Percentiles rank a stretch among this genome's conserved stretches.
phyloP scores from a whole-genome alignment of 306 rosid species.

The Vigna trinervia region DNA sequence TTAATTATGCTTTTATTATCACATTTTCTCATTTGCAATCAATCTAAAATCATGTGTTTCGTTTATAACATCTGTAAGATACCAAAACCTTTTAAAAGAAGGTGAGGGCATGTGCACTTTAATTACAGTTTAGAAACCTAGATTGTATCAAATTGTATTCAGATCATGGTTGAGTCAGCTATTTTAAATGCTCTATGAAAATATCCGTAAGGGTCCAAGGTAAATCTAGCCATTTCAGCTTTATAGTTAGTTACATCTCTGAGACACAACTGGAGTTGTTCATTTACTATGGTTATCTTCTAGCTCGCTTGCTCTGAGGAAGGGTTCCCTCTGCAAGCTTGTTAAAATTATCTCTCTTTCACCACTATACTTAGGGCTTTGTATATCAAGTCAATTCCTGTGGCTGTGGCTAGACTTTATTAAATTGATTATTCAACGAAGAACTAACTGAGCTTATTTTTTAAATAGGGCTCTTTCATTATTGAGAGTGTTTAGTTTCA shows the following conservation, averaged over 20 bases:
- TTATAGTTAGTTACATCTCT: constrained; percentile 22
- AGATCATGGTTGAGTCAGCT: constrained; percentile 14
- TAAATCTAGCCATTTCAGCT: constrained; percentile 12
- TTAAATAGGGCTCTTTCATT: neutral
- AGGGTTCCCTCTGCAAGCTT: neutral
- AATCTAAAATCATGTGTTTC: neutral
- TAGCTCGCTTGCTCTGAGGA: neutral
- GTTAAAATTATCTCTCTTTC: constrained; percentile 13
- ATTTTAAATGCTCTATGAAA: constrained; percentile 9
- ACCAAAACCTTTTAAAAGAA: neutral
- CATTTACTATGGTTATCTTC: neutral
- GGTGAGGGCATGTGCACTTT: neutral
- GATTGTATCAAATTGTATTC: constrained; percentile 14
- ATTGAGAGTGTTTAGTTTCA: neutral
- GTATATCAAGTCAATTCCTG: constrained; percentile 4
- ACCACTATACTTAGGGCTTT: constrained; percentile 1
- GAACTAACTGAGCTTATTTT: neutral
- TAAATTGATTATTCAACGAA: neutral
- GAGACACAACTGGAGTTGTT: constrained; percentile 1
- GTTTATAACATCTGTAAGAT: constrained; percentile 3
- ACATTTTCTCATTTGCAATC: constrained; percentile 12
- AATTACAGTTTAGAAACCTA: constrained; percentile 2
- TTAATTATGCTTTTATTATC: neutral
- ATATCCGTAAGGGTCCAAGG: neutral
- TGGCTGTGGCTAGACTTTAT: constrained; percentile 2